These are phyloP conservation scores for Mimosa bimucronata DNA, from an alignment of 306 rosid genomes.

Conservation along the genomic window DNA sequence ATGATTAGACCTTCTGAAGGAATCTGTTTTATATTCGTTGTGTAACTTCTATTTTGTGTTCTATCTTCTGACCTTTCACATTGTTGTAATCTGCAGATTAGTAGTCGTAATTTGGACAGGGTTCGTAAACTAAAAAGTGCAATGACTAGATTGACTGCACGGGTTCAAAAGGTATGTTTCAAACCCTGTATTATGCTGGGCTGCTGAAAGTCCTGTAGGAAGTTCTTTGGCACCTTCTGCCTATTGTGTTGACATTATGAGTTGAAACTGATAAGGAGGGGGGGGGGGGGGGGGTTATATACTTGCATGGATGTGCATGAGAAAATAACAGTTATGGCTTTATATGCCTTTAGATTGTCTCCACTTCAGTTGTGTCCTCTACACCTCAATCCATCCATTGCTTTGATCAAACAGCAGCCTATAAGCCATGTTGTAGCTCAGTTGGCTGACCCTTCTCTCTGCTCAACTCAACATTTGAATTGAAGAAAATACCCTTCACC, in stretches of 20 bases:
- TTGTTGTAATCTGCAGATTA: constrained; percentile 59
- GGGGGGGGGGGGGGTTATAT: neutral
- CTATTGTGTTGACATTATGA: constrained; percentile 26
- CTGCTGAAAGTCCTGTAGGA: constrained; percentile 7
- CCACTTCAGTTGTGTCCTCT: neutral
- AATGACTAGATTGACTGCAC: constrained; percentile 96
- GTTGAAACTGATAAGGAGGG: neutral
- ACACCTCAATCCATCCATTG: neutral
- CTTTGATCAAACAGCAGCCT: neutral
- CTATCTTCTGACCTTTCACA: constrained; percentile 28
- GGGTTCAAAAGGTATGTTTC: constrained; percentile 86
- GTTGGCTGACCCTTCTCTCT: neutral
- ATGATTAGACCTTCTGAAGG: constrained; percentile 27
- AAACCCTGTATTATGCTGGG: constrained; percentile 12
- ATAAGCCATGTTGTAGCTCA: neutral
- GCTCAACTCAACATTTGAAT: neutral
- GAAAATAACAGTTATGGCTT: constrained; percentile 16
- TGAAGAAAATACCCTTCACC: neutral
- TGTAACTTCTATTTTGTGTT: neutral
- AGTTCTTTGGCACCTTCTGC: constrained; percentile 7
- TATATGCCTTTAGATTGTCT: neutral
- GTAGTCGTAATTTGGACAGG: constrained; percentile 96
- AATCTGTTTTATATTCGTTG: neutral
- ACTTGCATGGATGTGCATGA: constrained; percentile 6
- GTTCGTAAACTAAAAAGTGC: constrained; percentile 97